Evolutionary conservation across 2,329 filamentous ascomycete genomes (phyloP).

Genomic region (Coniochaeta sp.): DNA sequence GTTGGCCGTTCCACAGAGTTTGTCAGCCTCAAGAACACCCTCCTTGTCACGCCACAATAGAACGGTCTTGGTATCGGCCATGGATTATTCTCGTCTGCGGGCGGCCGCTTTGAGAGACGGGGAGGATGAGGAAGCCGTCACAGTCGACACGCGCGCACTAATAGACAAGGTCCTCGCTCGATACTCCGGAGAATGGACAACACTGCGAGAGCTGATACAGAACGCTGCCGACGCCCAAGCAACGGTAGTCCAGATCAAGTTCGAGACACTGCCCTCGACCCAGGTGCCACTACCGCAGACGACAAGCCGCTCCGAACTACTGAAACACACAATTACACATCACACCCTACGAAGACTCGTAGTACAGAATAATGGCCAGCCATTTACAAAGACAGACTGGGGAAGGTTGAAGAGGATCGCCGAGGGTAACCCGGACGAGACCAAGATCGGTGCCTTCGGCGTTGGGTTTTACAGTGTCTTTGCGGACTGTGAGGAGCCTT

Average conservation of each 20-base stretch:
- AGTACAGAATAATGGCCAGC: slow-evolving; percentile 84
- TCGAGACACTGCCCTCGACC: slow-evolving; percentile 82
- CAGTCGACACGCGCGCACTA: slow-evolving; percentile 90
- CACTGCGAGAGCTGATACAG: slow-evolving; percentile 86
- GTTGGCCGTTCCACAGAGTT: not conserved
- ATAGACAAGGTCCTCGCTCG: slow-evolving; percentile 97
- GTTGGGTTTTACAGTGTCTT: slow-evolving; percentile 99
- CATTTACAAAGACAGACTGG: slow-evolving; percentile 90
- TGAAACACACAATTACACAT: slow-evolving; percentile 78
- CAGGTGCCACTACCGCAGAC: slow-evolving; percentile 62
- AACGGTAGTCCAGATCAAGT: slow-evolving; percentile 80
- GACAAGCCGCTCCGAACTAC: slow-evolving; percentile 59
- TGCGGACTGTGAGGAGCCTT: slow-evolving; percentile 94
- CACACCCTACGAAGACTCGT: slow-evolving; percentile 83
- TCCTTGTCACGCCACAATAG: not conserved
- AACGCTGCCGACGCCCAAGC: slow-evolving; percentile 98
- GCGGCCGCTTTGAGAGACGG: slow-evolving; percentile 81
- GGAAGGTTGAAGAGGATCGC: slow-evolving; percentile 88
- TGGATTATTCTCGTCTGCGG: slow-evolving; percentile 71
- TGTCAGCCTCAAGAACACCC: not conserved
- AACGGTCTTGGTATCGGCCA: slow-evolving; percentile 19
- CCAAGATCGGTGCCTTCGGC: slow-evolving; percentile 96
- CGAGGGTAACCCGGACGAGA: slow-evolving; percentile 98
- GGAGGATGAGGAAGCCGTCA: slow-evolving; percentile 93
- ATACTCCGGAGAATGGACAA: slow-evolving; percentile 94